phyloP scores from a whole-genome alignment of 352 stramenopile genomes.

The Globisporangium cederbergense region DNA sequence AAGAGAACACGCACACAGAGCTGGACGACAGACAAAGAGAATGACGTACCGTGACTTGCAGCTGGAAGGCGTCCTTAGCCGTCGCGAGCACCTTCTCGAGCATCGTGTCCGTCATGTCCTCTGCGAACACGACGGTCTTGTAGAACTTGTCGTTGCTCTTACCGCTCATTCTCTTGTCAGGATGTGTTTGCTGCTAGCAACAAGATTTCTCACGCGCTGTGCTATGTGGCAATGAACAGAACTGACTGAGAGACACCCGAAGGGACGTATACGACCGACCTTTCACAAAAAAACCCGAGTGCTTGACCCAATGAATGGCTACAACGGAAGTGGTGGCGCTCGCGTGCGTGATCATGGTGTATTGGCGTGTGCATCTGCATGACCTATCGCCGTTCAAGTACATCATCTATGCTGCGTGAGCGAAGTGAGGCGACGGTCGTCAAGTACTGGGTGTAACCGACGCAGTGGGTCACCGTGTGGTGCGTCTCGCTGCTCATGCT shows the following conservation, averaged over 20 bases:
- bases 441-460: slow-evolving; percentile 67
- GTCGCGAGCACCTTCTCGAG: slow-evolving; percentile 88
- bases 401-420: slow-evolving; percentile 8
- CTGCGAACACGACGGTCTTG: slow-evolving; percentile 91
- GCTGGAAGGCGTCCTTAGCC: slow-evolving; percentile 89
- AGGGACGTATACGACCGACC: background rate
- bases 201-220: background rate
- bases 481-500: slow-evolving; percentile 43
- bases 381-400: slow-evolving; percentile 16
- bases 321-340: background rate
- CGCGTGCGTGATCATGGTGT: slow-evolving; percentile 17
- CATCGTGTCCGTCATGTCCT: slow-evolving; percentile 95
- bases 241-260: background rate
- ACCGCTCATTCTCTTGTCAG: slow-evolving; percentile 28
- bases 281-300: background rate
- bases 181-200: background rate
- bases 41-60: slow-evolving; percentile 70
- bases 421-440: slow-evolving; percentile 21
- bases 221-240: background rate
- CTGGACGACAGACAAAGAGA: background rate
- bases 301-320: background rate
- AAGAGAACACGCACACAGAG: background rate
- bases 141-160: slow-evolving; percentile 86
- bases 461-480: slow-evolving; percentile 59
- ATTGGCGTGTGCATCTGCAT: slow-evolving; percentile 28